Evolutionary conservation across 2,329 filamentous ascomycete species (phyloP).

Genomic region (Clarireedia paspali): DNA sequence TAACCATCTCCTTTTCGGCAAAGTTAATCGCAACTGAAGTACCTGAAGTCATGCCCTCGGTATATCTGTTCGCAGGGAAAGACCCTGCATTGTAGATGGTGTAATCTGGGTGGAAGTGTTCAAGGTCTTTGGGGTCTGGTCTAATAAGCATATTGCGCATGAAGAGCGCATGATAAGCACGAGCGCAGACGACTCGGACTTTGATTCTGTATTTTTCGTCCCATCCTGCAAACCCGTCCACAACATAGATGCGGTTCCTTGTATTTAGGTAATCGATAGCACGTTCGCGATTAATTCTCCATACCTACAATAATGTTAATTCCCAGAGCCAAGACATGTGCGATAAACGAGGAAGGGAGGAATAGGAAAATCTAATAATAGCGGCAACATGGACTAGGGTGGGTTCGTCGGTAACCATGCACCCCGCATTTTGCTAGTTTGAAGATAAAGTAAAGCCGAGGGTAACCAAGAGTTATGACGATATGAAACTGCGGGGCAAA

Average conservation of each 20-base stretch:
- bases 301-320: slow-evolving; percentile 59
- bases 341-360: not conserved
- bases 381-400: not conserved
- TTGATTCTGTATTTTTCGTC: slow-evolving; percentile 97
- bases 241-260: slow-evolving; percentile 94
- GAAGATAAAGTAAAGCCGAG: slow-evolving; percentile 4
- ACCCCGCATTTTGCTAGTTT: slow-evolving; percentile 9
- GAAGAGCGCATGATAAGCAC: slow-evolving; percentile 98
- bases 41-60: slow-evolving; percentile 95
- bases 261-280: slow-evolving; percentile 99
- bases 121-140: slow-evolving; percentile 80
- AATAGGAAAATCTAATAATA: not conserved
- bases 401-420: slow-evolving; percentile 1
- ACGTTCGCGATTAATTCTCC: slow-evolving; percentile 99
- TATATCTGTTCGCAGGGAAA: slow-evolving; percentile 98
- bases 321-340: not conserved
- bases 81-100: slow-evolving; percentile 99
- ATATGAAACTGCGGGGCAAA: slow-evolving; percentile 3
- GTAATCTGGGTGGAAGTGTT: slow-evolving; percentile 98
- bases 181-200: slow-evolving; percentile 95
- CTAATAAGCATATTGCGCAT: slow-evolving; percentile 99
- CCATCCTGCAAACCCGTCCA: slow-evolving; percentile 97
- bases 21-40: slow-evolving; percentile 99
- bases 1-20: slow-evolving; percentile 99
- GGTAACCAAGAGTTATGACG: slow-evolving; percentile 7